These are phyloP conservation scores for Citrus unshiu DNA, from an alignment of 345 rosid species.

Conservation along the genomic window DNA sequence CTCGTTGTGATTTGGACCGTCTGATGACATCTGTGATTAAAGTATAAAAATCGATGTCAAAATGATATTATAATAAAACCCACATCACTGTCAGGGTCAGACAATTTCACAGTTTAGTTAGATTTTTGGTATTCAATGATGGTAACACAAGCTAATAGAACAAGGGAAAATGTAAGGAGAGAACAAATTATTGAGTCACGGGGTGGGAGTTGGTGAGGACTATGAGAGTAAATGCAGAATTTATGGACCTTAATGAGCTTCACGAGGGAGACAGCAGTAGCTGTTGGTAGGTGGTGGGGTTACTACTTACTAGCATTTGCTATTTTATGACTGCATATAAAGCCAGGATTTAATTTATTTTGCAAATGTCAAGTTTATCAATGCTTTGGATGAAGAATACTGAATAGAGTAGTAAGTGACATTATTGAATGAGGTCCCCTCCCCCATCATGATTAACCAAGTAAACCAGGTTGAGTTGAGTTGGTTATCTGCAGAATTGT, in stretches of 20 bases:
- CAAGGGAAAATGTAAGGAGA: neutral
- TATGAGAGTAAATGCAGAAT: neutral
- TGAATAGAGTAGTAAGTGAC: neutral
- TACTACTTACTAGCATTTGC: neutral
- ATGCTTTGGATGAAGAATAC: neutral
- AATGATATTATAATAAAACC: neutral
- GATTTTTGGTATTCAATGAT: neutral
- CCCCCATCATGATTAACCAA: neutral
- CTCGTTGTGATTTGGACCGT: constrained; percentile 86
- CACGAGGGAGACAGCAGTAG: constrained; percentile 12
- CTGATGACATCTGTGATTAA: constrained; percentile 83
- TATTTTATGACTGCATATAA: neutral
- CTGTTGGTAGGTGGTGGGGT: neutral
- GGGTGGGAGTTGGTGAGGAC: neutral
- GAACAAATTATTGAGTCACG: constrained; percentile 2
- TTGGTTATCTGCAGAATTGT: neutral
- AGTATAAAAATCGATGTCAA: neutral
- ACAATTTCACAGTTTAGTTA: neutral
- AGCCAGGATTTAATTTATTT: neutral
- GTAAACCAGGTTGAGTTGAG: constrained; percentile 9
- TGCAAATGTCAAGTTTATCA: neutral
- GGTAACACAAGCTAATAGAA: neutral
- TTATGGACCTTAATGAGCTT: constrained; percentile 5
- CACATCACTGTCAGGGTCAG: neutral
- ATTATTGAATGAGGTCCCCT: constrained; percentile 9